Conservation (phyloP, 2,329 filamentous ascomycete genomes). For the Colletotrichum zoysiae region DNA sequence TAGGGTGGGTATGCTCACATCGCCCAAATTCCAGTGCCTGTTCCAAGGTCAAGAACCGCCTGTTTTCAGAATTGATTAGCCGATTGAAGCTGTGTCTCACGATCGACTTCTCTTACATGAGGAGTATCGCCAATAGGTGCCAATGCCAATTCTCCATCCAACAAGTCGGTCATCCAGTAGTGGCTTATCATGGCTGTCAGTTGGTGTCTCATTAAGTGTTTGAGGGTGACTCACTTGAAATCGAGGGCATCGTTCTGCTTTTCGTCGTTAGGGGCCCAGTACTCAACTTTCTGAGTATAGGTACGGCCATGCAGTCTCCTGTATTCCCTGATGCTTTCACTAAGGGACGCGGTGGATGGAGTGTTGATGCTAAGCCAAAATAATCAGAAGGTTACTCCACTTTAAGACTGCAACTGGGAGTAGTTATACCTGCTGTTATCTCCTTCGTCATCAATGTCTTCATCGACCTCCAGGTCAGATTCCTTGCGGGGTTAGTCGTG, state of each 20-base stretch:
- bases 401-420: too few relatives aligned
- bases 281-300: constrained; percentile 46
- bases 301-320: constrained; percentile 50
- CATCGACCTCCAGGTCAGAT: too few relatives aligned
- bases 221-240: background rate
- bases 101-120: constrained; percentile 14
- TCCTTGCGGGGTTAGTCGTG: too few relatives aligned
- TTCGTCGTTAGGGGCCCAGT: constrained; percentile 45
- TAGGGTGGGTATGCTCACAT: constrained; percentile 47
- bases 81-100: background rate
- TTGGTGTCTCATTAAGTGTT: too few relatives aligned
- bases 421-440: too few relatives aligned
- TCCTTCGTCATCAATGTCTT: too few relatives aligned
- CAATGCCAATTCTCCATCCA: constrained; percentile 52
- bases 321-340: constrained; percentile 50
- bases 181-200: background rate
- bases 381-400: too few relatives aligned
- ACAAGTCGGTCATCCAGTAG: constrained; percentile 43
- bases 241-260: constrained; percentile 44
- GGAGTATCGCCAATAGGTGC: constrained; percentile 52
- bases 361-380: background rate
- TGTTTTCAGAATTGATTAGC: constrained; percentile 27
- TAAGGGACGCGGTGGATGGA: constrained; percentile 48
- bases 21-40: constrained; percentile 59
- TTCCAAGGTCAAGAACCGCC: constrained; percentile 58